Base-by-base conservation (phyloP, 345 rosid species). In the Odontarrhena argentea region DNA sequence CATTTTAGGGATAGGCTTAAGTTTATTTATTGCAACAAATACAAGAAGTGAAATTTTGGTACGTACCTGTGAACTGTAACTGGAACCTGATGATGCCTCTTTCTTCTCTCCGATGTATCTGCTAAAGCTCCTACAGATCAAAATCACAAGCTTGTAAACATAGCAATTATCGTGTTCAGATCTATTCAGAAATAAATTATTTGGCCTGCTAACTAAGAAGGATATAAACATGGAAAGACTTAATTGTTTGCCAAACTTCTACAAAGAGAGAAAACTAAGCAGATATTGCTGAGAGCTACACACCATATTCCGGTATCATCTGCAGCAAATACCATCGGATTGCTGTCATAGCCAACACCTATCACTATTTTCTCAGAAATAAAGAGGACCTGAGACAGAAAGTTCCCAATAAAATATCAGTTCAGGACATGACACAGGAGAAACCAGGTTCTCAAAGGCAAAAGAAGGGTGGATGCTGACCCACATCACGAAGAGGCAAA, bases 401-500 rank as follows among this genome's bases (percentile, higher is more conserved):
- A 58, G 55, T 64, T 59, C 34, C 24, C 41, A 7, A 55, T 49
- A 12, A 34, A 72, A 59, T 22, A 69, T 52, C 53, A 77, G 46
- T 53, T 69, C 74, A 63, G 78, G 55, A 42, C 53, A 64, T 55
- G 61, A 46, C 42, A 60, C 13, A 22, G 58, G 13, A 35, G 60
- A 74, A 47, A 68, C 68, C 32, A 54, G 58, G 58, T 71, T 46
- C 54, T 56, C 65, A 71, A 60, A 77, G 47, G 42, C 12, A 64
- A 67, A 77, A 81, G 74, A 74, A 82, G 80, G 77, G 86, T 80
- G 92, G 87, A 91, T 75, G 97, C 96, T 88, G 95, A 94, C 99
- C 99, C 99, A 94, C 97, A 91, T 94, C 99, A 87, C 96, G 93
- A 69, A 94, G 99, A 70, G 99, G 99, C 89, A 94, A 86, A 85